phyloP scores from a whole-genome alignment of 2,329 filamentous ascomycete genomes.

The Neofusicoccum umdonicola region DNA sequence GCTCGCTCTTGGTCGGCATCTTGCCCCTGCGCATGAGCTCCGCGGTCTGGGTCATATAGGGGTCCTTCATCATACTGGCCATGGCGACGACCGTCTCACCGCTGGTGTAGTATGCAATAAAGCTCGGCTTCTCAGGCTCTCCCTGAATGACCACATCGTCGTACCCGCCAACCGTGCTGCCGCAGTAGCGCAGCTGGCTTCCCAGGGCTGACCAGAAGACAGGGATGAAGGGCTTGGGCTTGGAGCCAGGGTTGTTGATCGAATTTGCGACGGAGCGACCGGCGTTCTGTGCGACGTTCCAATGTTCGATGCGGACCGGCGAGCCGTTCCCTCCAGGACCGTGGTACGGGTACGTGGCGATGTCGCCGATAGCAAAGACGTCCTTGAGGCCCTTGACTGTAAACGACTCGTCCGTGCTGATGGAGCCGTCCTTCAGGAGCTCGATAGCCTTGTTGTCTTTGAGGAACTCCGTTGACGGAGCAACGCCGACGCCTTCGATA shows the following conservation, averaged over 20 bases:
- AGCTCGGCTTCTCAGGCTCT: conserved; percentile 68
- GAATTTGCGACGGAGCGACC: conserved; percentile 76
- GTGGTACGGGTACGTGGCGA: conserved; percentile 90
- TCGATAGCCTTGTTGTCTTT: conserved; percentile 66
- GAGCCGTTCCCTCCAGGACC: conserved; percentile 78
- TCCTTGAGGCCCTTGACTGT: conserved; percentile 72
- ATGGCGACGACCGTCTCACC: conserved; percentile 86
- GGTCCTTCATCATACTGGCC: conserved; percentile 87
- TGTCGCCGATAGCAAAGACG: conserved; percentile 92
- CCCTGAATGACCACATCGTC: conserved; percentile 83
- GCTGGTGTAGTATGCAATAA: conserved; percentile 84
- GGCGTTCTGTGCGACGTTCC: conserved; percentile 95
- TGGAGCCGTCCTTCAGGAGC: conserved; percentile 80
- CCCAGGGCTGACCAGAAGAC: conserved; percentile 97
- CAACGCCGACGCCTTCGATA: conserved; percentile 85
- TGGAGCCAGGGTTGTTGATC: conserved; percentile 65
- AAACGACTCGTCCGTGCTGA: conserved; percentile 78
- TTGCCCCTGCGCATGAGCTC: conserved; percentile 79
- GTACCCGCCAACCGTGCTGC: conserved; percentile 77
- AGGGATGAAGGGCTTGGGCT: conserved; percentile 75
- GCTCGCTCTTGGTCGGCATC: conserved; percentile 79
- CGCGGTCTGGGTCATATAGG: conserved; percentile 75
- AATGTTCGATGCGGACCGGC: conserved; percentile 86
- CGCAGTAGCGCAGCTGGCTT: conserved; percentile 87
- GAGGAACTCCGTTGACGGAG: conserved; percentile 80